A percentile compares a stretch with the other conserved stretches of the same genome.
Conservation (phyloP, 78 protist species). For the Isochrysis galbana region DNA sequence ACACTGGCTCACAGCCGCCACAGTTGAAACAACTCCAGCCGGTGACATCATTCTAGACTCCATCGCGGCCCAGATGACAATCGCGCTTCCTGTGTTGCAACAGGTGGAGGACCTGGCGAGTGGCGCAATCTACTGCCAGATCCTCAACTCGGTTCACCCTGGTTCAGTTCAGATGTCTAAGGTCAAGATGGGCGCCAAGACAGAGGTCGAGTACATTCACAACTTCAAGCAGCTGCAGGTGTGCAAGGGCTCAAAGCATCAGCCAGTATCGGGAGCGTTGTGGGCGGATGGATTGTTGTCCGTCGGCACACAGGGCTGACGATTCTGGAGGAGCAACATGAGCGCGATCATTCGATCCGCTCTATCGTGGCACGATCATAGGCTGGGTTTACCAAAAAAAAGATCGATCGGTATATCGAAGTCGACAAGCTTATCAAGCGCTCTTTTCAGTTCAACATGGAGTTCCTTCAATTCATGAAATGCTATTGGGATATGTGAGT, state of each 20-base stretch:
- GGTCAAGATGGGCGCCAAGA: slow-evolving; percentile 11
- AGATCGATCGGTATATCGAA: slow-evolving; percentile 10
- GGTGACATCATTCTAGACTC: not conserved
- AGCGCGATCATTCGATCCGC: too few species aligned
- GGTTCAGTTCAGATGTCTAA: not conserved
- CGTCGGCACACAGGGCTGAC: too few species aligned
- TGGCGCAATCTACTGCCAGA: slow-evolving; percentile 24
- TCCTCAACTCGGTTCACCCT: slow-evolving; percentile 27
- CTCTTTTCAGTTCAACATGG: slow-evolving; percentile 18
- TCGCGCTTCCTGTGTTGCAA: too few species aligned
- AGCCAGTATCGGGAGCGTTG: too few species aligned
- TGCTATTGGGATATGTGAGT: not conserved
- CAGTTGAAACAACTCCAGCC: too few species aligned
- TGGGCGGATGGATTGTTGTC: too few species aligned
- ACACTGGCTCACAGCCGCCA: too few species aligned
- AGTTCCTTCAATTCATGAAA: not conserved
- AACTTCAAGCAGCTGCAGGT: slow-evolving; percentile 26
- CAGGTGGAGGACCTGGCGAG: slow-evolving; percentile 5
- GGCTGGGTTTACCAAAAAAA: not conserved
- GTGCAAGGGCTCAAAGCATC: too few species aligned
- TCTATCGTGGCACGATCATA: too few species aligned
- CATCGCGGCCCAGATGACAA: not conserved
- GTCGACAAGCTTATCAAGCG: slow-evolving; percentile 5
- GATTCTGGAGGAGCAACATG: too few species aligned
- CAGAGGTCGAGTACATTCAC: not conserved